Conservation (phyloP, 768 basidiomycete genomes). For the Trametes cinnabarina region DNA sequence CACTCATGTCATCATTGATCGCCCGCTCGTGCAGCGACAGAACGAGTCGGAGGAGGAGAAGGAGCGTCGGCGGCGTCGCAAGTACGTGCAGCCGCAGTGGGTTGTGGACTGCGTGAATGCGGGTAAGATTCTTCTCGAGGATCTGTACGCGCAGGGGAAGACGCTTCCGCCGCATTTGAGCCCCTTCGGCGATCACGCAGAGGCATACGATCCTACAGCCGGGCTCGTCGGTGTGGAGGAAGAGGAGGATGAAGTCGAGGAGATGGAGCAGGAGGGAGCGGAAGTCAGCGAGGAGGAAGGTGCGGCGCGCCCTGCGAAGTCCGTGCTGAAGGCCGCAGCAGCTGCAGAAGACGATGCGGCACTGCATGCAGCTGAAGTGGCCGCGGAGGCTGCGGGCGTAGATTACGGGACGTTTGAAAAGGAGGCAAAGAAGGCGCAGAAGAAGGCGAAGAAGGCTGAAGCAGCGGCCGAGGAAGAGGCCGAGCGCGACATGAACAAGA, state of each 20-base stretch:
- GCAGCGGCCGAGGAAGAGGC: constrained; percentile 26
- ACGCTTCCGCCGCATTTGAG: constrained; percentile 92
- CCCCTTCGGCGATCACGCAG: constrained; percentile 84
- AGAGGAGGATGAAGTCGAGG: constrained; percentile 33
- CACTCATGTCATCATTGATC: constrained; percentile 94
- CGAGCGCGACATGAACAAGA: constrained; percentile 92
- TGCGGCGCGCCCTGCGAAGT: constrained; percentile 25
- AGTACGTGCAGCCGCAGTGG: constrained; percentile 97
- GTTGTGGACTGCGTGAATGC: constrained; percentile 93
- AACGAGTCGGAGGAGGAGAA: constrained; percentile 57
- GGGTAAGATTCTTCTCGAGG: constrained; percentile 80
- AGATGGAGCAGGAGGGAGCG: constrained; percentile 31
- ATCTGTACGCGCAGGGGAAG: constrained; percentile 80
- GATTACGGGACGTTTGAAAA: constrained; percentile 79
- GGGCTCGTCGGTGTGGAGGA: constrained; percentile 36
- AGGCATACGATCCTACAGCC: constrained; percentile 68
- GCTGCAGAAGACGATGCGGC: constrained; percentile 59
- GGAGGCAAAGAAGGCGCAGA: constrained; percentile 61
- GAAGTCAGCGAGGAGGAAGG: constrained; percentile 30
- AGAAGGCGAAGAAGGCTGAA: constrained; percentile 39
- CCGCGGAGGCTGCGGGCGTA: constrained; percentile 85
- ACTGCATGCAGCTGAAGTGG: constrained; percentile 84
- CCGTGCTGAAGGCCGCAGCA: constrained; percentile 33
- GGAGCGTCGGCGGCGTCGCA: constrained; percentile 64
- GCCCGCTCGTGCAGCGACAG: constrained; percentile 56